Evolutionary conservation across 2,329 filamentous ascomycete species (phyloP), one percentile per base, ranked within the genome.

Genomic region (Cercospora janseana): DNA sequence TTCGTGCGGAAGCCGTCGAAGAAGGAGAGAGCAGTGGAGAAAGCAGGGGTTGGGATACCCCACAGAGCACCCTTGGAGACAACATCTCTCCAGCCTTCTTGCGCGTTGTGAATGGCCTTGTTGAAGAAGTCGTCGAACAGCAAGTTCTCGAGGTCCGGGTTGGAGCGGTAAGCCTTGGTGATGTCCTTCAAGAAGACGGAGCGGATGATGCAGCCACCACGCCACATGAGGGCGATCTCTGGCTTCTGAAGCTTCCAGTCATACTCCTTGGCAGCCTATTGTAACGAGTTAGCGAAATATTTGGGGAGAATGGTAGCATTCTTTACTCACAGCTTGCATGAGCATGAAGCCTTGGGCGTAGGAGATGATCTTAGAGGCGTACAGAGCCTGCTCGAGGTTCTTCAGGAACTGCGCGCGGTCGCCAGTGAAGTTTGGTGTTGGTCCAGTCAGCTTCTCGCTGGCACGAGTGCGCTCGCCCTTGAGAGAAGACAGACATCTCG

Each of bases 131-230:
- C 88, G 73, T 95, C 89, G 75, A 97, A 98, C 64, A 98, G 83
- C 64, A 98, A 79, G 82, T 98, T 98, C 85, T 96, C 87, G 60
- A 98, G 87, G 61, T 96, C 87, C 61, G 89, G 87, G 80, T 96
- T 85, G 63, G 82, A 84, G 77, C 92, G 92, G 84, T 96, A 98
- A 46, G 93, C 93, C 61, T 86, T 86, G 65, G 93, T 98, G 77
- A 98, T 98, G 74, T 98, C 92, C 85, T 97, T 97, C 62, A 98
- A 79, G 89, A 98, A 98, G 70, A 98, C 93, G 61, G 93, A 97
- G 74, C 93, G 92, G 78, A 98, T 98, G 68, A 98, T 98, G 83
- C 93, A 98, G 65, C 93, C 93, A 78, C 93, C 93, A 73, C 93
- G 89, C 93, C 93, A 98, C 93, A 98, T 98, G 70, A 98, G 87